phyloP scores from a whole-genome alignment of 208 protist genomes.

The Trypanosoma mega region DNA sequence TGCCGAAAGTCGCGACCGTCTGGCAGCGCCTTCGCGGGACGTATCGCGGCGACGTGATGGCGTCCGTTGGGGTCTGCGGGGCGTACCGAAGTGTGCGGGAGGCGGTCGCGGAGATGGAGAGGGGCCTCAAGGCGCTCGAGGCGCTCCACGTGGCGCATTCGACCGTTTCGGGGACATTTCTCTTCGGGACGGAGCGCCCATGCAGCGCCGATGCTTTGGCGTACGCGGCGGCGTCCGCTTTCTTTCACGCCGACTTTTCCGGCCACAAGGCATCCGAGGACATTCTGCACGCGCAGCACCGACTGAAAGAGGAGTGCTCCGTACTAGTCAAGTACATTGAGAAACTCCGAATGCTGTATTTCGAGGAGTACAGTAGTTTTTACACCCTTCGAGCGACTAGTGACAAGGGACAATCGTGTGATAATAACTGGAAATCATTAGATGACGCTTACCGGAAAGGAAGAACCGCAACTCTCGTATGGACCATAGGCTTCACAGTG shows the following conservation, averaged over 20 bases:
- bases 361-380: constrained; percentile 70
- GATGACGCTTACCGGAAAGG: constrained; percentile 61
- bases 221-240: constrained; percentile 70
- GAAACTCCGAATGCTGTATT: constrained; percentile 64
- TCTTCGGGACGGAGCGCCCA: constrained; percentile 58
- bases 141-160: constrained; percentile 31
- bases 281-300: constrained; percentile 24
- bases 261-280: constrained; percentile 13
- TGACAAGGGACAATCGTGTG: constrained; percentile 3
- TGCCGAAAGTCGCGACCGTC: constrained; percentile 56
- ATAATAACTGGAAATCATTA: constrained; percentile 5
- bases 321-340: constrained; percentile 71
- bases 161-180: constrained; percentile 39
- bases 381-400: constrained; percentile 43
- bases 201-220: constrained; percentile 65
- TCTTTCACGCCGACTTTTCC: constrained; percentile 73
- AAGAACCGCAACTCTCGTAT: constrained; percentile 44
- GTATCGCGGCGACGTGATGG: constrained; percentile 50
- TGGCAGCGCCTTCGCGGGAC: constrained; percentile 58
- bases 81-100: constrained; percentile 38
- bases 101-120: constrained; percentile 47
- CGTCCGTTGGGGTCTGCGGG: constrained; percentile 37
- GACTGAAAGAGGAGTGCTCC: constrained; percentile 51
- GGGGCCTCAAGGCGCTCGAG: constrained; percentile 53
- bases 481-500: constrained; percentile 52